Evolutionary conservation across 2,329 filamentous ascomycete species (phyloP), one percentile per base, ranked within the genome.

Genomic region (Fusarium irregulare): DNA sequence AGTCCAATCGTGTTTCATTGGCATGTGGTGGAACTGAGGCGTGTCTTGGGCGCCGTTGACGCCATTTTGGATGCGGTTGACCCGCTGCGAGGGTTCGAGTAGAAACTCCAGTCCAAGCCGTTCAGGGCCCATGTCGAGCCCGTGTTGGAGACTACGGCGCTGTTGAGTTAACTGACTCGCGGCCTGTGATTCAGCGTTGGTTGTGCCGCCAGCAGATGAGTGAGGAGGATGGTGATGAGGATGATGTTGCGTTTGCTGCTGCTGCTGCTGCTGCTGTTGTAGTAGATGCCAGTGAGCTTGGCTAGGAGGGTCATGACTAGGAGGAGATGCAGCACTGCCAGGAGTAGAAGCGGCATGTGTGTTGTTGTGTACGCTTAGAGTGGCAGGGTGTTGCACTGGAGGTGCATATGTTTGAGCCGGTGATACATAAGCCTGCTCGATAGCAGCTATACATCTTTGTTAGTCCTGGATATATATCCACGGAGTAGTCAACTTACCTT

Each of bases 31-130:
- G 60, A 80, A 86, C 23, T 80, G 73, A 25, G 79, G 73, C 11
- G 81, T 78, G 66, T 87, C 85, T 60, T 84, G 84, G 9, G 81
- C 79, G 16, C 83, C 84, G 66, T 86, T 82, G 41, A 83, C 64
- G 27, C 85, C 84, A 50, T 83, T 85, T 44, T 84, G 83, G 54
- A 87, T 85, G 72, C 82, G 85, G 67, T 79, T 84, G 23, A 85
- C 83, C 60, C 85, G 86, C 50, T 88, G 86, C 9, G 86, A 84
- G 34, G 86, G 81, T 62, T 91, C 89, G 2, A 95, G 84, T 3
- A 96, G 83, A 71, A 94, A 94, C 60, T 90, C 91, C 32, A 96
- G 86, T 8, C 89, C 91, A 11, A 94, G 83, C 48, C 89, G 86
- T 75, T 94, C 92, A 2, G 86, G 82, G 4, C 86, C 86, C 61